Evolutionary conservation across 108 stramenopile genomes (phyloP).

Genomic region (Halocafeteria seosinensis): DNA sequence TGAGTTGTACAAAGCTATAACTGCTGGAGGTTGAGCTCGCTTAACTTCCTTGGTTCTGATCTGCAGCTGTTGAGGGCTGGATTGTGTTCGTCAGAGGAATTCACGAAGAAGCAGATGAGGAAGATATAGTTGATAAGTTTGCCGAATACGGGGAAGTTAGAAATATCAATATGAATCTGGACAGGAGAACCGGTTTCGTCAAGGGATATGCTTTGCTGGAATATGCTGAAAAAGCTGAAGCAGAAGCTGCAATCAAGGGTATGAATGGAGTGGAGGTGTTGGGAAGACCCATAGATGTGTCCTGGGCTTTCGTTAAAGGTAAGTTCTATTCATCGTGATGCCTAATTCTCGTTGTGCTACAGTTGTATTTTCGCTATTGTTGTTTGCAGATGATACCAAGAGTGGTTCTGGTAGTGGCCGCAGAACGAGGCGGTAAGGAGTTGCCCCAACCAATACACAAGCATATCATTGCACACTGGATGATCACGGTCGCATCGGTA

Average conservation of each 20-base stretch:
- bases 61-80: constrained; percentile 47
- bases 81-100: constrained; percentile 45
- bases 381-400: too few species aligned
- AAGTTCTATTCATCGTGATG: too few species aligned
- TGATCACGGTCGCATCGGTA: too few species aligned
- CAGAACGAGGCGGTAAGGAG: too few species aligned
- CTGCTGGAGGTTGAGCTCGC: too few species aligned
- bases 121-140: constrained; percentile 27
- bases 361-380: too few species aligned
- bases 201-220: constrained; percentile 42
- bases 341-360: too few species aligned
- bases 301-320: constrained; percentile 56
- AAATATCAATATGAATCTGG: constrained; percentile 37
- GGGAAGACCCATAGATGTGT: constrained; percentile 35
- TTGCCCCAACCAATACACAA: too few species aligned
- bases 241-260: constrained; percentile 34
- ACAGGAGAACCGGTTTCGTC: constrained; percentile 44
- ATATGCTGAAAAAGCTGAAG: constrained; percentile 12
- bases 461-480: too few species aligned
- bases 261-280: constrained; percentile 40
- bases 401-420: too few species aligned
- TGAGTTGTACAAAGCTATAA: too few species aligned
- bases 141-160: constrained; percentile 13
- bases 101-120: constrained; percentile 52
- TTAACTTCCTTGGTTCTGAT: background rate